These are phyloP conservation scores for Fusarium nisikadoi DNA, from an alignment of 2,329 filamentous ascomycete species.

Conservation along the genomic window DNA sequence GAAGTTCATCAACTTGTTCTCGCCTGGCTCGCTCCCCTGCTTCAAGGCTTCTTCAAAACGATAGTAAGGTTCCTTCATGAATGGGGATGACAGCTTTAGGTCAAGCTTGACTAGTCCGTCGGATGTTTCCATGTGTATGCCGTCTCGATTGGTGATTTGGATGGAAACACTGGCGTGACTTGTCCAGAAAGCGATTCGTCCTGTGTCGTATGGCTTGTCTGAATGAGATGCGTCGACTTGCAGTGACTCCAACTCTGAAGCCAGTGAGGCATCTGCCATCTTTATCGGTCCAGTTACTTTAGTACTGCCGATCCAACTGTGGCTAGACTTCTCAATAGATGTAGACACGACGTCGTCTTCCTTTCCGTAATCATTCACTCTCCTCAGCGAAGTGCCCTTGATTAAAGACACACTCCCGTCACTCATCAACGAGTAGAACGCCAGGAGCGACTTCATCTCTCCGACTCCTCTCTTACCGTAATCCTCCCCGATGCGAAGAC, in stretches of 20 bases:
- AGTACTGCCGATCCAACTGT: background rate
- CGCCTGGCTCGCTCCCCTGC: rapidly evolving
- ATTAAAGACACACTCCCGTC: background rate
- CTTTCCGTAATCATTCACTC: background rate
- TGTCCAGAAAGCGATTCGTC: constrained; percentile 3
- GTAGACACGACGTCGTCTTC: background rate
- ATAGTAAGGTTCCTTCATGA: background rate
- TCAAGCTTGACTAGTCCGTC: background rate
- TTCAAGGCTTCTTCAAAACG: background rate
- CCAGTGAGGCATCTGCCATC: rapidly evolving
- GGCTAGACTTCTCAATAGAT: rapidly evolving
- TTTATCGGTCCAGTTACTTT: background rate
- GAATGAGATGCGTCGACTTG: background rate
- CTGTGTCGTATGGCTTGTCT: background rate
- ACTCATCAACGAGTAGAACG: background rate
- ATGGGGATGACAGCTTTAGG: background rate
- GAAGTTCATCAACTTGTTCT: background rate
- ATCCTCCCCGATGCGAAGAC: background rate
- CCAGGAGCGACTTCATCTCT: background rate
- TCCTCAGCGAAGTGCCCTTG: background rate
- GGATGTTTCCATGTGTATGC: background rate
- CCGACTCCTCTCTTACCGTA: background rate
- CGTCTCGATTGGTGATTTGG: rapidly evolving
- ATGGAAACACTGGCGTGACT: background rate
- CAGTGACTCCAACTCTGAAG: background rate